Evolutionary conservation across 306 rosid species (phyloP).

Genomic region (Casuarina cunninghamiana): DNA sequence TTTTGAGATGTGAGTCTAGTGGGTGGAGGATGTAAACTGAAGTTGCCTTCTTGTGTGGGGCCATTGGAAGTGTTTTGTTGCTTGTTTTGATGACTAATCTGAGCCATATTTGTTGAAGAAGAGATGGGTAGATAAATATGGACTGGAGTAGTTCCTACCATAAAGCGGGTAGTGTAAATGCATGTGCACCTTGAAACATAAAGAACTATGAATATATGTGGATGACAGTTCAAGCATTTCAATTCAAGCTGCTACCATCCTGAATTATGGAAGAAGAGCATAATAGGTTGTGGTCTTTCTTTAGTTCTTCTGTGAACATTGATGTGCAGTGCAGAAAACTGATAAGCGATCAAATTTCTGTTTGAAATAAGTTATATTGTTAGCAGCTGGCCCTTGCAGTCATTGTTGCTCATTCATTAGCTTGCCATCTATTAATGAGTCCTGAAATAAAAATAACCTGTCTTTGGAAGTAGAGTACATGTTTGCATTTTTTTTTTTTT

Average conservation of each 20-base stretch:
- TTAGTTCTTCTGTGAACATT: background rate
- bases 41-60: background rate
- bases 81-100: background rate
- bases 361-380: background rate
- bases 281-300: background rate
- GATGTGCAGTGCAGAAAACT: background rate
- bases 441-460: background rate
- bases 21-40: background rate
- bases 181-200: background rate
- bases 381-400: constrained; percentile 3
- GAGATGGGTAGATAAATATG: background rate
- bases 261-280: too few relatives aligned
- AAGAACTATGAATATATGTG: background rate
- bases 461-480: background rate
- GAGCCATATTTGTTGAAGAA: background rate
- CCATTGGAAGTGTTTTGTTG: background rate
- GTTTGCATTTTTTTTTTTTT: background rate
- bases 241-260: too few relatives aligned
- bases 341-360: background rate
- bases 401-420: background rate
- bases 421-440: background rate
- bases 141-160: background rate
- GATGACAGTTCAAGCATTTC: background rate
- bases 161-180: too few relatives aligned
- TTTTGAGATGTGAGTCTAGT: background rate